Conservation (phyloP, 768 basidiomycete species). For the Termitomyces sp. region DNA sequence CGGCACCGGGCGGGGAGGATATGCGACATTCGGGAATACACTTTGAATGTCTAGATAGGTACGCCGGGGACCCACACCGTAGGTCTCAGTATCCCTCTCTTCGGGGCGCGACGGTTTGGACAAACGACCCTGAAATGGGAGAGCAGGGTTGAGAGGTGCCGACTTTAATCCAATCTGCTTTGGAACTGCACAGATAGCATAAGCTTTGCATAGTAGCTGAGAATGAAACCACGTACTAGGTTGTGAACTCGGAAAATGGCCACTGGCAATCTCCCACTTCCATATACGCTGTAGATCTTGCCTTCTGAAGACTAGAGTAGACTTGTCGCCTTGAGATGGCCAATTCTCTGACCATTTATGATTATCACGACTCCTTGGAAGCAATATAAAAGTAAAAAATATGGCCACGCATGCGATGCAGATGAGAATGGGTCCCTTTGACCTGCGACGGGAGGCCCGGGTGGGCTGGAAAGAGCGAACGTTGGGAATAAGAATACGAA, state of each 20-base stretch:
- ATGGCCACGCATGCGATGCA: conserved; percentile 48
- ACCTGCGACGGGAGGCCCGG: conserved; percentile 43
- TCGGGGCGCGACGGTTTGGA: conserved; percentile 48
- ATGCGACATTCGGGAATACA: conserved; percentile 59
- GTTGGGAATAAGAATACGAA: conserved; percentile 58
- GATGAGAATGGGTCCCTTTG: conserved; percentile 52
- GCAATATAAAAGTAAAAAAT: conserved; percentile 45
- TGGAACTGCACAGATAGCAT: conserved; percentile 45
- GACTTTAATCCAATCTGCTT: conserved; percentile 53
- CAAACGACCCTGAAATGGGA: conserved; percentile 46
- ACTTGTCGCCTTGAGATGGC: conserved; percentile 34
- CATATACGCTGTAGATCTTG: conserved; percentile 82
- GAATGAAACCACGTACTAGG: conserved; percentile 46
- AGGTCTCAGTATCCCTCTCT: conserved; percentile 42
- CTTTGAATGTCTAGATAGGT: conserved; percentile 68
- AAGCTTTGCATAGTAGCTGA: background rate
- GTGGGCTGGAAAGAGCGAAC: conserved; percentile 41
- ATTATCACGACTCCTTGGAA: conserved; percentile 37
- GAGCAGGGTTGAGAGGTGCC: conserved; percentile 62
- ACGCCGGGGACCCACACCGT: conserved; percentile 72
- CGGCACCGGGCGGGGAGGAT: conserved; percentile 79
- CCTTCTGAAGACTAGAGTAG: conserved; percentile 68
- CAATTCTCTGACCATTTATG: conserved; percentile 42
- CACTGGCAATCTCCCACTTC: conserved; percentile 90
- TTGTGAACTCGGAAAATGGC: conserved; percentile 78